A percentile compares a stretch with the other conserved stretches of the same genome.
These are phyloP conservation scores for Bromus sterilis DNA, from an alignment of 176 grass and related monocot species.

Conservation along the genomic window DNA sequence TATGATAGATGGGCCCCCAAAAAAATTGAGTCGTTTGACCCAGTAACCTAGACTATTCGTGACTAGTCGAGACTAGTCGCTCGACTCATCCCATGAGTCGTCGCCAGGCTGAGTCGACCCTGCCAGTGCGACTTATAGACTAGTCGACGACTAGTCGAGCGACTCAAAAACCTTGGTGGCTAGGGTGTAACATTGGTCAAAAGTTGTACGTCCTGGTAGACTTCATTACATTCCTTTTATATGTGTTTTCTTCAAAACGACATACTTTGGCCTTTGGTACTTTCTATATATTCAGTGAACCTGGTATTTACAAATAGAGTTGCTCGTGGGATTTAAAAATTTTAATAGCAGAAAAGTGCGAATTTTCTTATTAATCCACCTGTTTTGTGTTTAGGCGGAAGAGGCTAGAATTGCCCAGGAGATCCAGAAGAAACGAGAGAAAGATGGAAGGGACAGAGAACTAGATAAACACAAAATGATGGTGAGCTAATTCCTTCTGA, in stretches of 20 bases:
- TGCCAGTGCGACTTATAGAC: no score
- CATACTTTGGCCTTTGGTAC: background rate
- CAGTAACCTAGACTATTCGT: no score
- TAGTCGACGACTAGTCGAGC: no score
- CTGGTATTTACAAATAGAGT: background rate
- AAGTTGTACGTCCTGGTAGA: background rate
- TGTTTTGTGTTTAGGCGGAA: constrained; percentile 44
- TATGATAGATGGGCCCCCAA: no score
- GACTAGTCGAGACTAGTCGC: no score
- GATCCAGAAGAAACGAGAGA: constrained; percentile 88
- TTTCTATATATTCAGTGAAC: background rate
- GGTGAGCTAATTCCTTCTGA: constrained; percentile 45
- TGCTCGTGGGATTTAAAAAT: background rate
- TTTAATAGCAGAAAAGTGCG: background rate
- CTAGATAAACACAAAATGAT: constrained; percentile 45
- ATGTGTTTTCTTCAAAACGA: background rate
- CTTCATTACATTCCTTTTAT: background rate
- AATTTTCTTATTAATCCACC: background rate
- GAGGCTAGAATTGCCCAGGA: constrained; percentile 78
- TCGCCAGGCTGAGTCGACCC: no score
- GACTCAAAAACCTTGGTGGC: no score
- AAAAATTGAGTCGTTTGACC: no score
- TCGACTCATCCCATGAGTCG: no score
- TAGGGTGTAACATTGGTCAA: background rate
- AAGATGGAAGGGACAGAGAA: constrained; percentile 63